Evolutionary conservation across 2,329 filamentous ascomycete species (phyloP).

Genomic region (Paradendryphiella salina): DNA sequence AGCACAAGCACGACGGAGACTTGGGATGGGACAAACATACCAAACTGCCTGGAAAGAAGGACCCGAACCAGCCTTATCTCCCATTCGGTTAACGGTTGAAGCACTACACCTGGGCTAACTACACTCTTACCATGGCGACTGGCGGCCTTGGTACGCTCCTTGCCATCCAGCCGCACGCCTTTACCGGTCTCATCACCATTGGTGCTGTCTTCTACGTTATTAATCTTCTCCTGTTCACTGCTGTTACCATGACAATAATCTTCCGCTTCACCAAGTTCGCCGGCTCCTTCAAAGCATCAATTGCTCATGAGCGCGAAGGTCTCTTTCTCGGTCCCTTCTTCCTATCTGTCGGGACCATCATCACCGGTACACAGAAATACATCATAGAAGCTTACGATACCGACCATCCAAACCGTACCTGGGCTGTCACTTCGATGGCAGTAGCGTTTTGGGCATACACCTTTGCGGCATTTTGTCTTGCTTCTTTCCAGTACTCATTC

Average conservation of each 20-base stretch:
- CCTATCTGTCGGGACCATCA: conserved; percentile 48
- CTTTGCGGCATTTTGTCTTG: conserved; percentile 47
- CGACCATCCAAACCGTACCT: conserved; percentile 47
- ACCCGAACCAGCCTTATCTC: conserved; percentile 40
- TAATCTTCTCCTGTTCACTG: conserved; percentile 54
- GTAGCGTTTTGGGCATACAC: conserved; percentile 52
- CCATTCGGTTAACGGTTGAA: conserved; percentile 33
- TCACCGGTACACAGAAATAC: conserved; percentile 48
- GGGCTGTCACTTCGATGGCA: conserved; percentile 47
- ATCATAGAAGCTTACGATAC: conserved; percentile 38
- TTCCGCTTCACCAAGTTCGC: conserved; percentile 54
- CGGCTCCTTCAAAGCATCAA: conserved; percentile 50
- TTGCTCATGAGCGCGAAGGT: conserved; percentile 57
- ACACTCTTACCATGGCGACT: conserved; percentile 54
- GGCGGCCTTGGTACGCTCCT: conserved; percentile 53
- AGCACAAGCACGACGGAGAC: conserved; percentile 30
- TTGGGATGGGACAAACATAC: conserved; percentile 31
- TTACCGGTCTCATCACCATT: conserved; percentile 55
- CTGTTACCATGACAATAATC: conserved; percentile 37
- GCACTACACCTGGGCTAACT: conserved; percentile 55
- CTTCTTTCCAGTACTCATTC: conserved; percentile 61
- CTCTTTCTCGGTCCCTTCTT: conserved; percentile 54
- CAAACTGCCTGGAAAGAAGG: conserved; percentile 37
- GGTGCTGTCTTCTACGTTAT: conserved; percentile 57
- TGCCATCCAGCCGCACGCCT: conserved; percentile 50